phyloP scores from a whole-genome alignment of 768 basidiomycete species.

The Boletus vinaceobasis region DNA sequence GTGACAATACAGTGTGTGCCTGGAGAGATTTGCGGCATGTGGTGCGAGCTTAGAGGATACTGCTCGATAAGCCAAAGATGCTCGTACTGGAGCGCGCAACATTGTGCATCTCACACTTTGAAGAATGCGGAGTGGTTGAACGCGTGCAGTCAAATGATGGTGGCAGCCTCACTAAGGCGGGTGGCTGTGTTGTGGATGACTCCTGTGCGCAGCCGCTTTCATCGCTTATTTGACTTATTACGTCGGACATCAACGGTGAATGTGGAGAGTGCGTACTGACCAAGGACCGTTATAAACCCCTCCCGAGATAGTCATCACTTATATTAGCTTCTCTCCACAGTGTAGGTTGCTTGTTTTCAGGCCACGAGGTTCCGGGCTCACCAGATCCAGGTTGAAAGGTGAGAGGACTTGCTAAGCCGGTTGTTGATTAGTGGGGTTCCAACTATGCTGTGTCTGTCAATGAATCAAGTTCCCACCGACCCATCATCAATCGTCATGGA shows the following conservation, averaged over 20 bases:
- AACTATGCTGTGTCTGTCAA: background rate
- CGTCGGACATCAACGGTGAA: background rate
- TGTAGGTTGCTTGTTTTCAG: background rate
- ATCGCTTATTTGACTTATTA: background rate
- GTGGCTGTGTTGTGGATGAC: conserved; percentile 10
- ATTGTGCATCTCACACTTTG: conserved; percentile 45
- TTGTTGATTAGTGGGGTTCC: background rate
- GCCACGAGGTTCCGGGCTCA: background rate
- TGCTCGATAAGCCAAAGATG: background rate
- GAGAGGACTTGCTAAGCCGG: background rate
- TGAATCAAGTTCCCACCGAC: background rate
- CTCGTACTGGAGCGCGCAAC: conserved; percentile 39
- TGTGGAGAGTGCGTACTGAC: background rate
- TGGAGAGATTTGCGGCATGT: background rate
- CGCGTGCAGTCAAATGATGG: background rate
- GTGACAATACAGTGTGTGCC: background rate
- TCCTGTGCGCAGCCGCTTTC: background rate
- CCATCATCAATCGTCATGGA: background rate
- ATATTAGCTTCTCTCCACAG: background rate
- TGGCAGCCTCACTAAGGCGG: background rate
- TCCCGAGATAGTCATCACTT: background rate
- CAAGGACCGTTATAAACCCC: background rate
- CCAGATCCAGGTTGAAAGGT: background rate
- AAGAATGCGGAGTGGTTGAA: background rate
- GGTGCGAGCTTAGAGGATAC: background rate